Conservation (phyloP, 805 yeast genomes). For the Metschnikowia dekortorum region DNA sequence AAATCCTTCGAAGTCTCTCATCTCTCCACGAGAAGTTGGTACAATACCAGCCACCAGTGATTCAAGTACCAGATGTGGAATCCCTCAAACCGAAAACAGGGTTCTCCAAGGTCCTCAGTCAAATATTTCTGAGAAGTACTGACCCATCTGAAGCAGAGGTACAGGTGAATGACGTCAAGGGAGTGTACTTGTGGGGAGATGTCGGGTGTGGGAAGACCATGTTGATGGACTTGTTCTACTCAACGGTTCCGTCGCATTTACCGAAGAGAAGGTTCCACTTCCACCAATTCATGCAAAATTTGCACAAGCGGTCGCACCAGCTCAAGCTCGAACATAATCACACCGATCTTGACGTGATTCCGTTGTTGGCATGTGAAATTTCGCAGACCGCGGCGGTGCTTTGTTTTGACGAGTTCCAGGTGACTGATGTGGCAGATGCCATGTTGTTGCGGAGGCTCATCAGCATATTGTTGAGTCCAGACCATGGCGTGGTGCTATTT, state of each 20-base stretch:
- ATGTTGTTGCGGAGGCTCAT: conserved; percentile 83
- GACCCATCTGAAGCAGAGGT: conserved; percentile 7
- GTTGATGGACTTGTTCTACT: conserved; percentile 93
- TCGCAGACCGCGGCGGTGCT: conserved; percentile 71
- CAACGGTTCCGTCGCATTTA: conserved; percentile 72
- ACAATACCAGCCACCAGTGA: conserved; percentile 59
- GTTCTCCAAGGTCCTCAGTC: conserved; percentile 30
- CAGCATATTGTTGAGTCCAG: conserved; percentile 59
- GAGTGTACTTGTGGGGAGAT: conserved; percentile 92
- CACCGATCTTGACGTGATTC: conserved; percentile 72
- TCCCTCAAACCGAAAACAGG: conserved; percentile 50
- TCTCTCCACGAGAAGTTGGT: conserved; percentile 51
- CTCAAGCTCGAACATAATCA: conserved; percentile 54
- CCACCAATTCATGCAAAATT: conserved; percentile 94
- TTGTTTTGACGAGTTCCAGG: conserved; percentile 97
- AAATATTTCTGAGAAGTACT: conserved; percentile 2
- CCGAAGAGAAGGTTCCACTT: conserved; percentile 83
- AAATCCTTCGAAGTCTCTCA: conserved; percentile 60
- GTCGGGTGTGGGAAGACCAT: conserved; percentile 99
- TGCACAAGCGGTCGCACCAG: conserved; percentile 83
- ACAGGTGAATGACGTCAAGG: conserved; percentile 49
- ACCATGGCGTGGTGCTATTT: conserved; percentile 81
- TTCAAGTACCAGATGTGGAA: conserved; percentile 48
- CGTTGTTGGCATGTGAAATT: conserved; percentile 76
- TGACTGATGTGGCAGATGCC: conserved; percentile 97